These are phyloP conservation scores for Vigna unguiculata DNA, from an alignment of 306 rosid genomes.

Conservation along the genomic window DNA sequence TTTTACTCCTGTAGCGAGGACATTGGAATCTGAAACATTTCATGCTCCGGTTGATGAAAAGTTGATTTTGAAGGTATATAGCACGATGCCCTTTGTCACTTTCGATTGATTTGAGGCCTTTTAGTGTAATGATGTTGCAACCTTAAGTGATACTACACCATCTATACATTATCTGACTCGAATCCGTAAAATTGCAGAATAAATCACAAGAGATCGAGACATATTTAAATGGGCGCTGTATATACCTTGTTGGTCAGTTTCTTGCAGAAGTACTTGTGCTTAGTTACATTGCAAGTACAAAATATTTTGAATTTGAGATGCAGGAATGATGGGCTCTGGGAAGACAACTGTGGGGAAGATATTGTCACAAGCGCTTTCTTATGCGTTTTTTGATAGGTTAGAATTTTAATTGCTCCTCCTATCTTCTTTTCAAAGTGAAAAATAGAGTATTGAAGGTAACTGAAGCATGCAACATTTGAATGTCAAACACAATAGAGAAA, in stretches of 20 bases:
- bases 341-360: constrained; percentile 88
- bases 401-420: constrained; percentile 35
- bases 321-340: constrained; percentile 99
- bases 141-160: background rate
- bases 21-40: constrained; percentile 40
- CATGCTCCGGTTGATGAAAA: constrained; percentile 40
- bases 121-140: background rate
- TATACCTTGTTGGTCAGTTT: constrained; percentile 89
- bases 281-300: constrained; percentile 19
- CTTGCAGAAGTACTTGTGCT: constrained; percentile 43
- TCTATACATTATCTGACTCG: constrained; percentile 48
- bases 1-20: constrained; percentile 45
- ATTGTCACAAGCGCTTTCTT: constrained; percentile 67
- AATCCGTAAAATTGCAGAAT: constrained; percentile 67
- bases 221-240: constrained; percentile 75
- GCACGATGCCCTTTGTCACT: background rate
- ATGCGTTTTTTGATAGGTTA: constrained; percentile 74
- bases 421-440: background rate
- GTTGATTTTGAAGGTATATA: constrained; percentile 47
- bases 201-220: constrained; percentile 68
- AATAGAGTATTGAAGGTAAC: too few relatives aligned
- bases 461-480: too few relatives aligned
- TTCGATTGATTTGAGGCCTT: constrained; percentile 14
- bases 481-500: too few relatives aligned
- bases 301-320: constrained; percentile 40